A percentile compares a stretch with the other conserved stretches of the same genome.
phyloP scores from a whole-genome alignment of 345 rosid species.

The Jatropha curcas region DNA sequence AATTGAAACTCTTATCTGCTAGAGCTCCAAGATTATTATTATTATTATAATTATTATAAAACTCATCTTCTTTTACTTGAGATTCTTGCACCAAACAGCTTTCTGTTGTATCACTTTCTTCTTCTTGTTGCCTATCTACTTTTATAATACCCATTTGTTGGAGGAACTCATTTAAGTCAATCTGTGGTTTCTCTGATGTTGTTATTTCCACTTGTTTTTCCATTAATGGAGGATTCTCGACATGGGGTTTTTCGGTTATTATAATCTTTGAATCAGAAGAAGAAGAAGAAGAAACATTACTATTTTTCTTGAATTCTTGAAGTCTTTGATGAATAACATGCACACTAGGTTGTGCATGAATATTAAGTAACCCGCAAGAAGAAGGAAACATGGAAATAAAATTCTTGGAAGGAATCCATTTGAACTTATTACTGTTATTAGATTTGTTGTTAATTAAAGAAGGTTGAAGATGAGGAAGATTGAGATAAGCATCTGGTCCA shows the following conservation, averaged over 20 bases:
- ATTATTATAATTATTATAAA: too few relatives aligned
- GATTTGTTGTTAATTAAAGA: slow-evolving; percentile 16
- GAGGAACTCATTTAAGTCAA: slow-evolving; percentile 89
- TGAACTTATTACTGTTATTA: slow-evolving; percentile 41
- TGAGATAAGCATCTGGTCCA: slow-evolving; percentile 81
- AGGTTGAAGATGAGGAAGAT: slow-evolving; percentile 83
- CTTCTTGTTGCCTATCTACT: slow-evolving; percentile 37
- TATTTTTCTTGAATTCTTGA: slow-evolving; percentile 69
- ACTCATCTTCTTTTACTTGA: slow-evolving; percentile 22
- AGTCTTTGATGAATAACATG: slow-evolving; percentile 86
- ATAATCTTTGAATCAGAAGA: not conserved
- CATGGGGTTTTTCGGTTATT: slow-evolving; percentile 19
- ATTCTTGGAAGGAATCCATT: slow-evolving; percentile 84
- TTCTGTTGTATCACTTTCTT: slow-evolving; percentile 14
- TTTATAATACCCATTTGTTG: slow-evolving; percentile 81
- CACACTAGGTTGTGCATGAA: slow-evolving; percentile 86
- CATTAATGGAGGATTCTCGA: slow-evolving; percentile 19
- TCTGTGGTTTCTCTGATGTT: slow-evolving; percentile 65
- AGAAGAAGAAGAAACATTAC: slow-evolving; percentile 42
- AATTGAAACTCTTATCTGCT: slow-evolving; percentile 53
- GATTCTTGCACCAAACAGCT: slow-evolving; percentile 33
- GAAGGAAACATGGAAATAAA: slow-evolving; percentile 91
- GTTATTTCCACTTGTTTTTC: slow-evolving; percentile 38
- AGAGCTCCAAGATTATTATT: slow-evolving; percentile 35
- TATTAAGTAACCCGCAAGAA: slow-evolving; percentile 69